phyloP scores from a whole-genome alignment of 768 basidiomycete species.

The Lactarius akahatsu region DNA sequence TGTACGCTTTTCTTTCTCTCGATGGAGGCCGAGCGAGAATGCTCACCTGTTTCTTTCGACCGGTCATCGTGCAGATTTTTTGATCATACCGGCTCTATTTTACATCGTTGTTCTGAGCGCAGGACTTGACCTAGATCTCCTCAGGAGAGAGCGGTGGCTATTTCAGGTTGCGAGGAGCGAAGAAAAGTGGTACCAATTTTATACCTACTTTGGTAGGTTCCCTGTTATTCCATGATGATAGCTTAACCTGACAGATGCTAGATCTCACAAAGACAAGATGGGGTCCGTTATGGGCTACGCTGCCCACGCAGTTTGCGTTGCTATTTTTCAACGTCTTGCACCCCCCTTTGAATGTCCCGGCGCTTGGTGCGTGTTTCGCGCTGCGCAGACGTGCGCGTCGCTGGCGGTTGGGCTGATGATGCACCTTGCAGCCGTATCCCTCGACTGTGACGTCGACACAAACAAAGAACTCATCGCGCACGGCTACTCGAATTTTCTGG shows the following conservation, averaged over 20 bases:
- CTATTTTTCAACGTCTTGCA: conserved; percentile 85
- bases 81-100: conserved; percentile 78
- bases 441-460: conserved; percentile 86
- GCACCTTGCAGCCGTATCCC: conserved; percentile 64
- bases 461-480: conserved; percentile 92
- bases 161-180: conserved; percentile 65
- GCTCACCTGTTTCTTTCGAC: not conserved
- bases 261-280: conserved; percentile 63
- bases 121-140: conserved; percentile 52
- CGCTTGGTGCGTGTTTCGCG: conserved; percentile 54
- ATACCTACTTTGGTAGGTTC: conserved; percentile 69
- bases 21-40: not conserved
- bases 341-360: conserved; percentile 86
- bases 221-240: not conserved
- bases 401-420: not conserved
- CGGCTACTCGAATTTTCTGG: conserved; percentile 84
- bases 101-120: conserved; percentile 73
- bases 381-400: not conserved
- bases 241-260: conserved; percentile 33
- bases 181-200: conserved; percentile 80
- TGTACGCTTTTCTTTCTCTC: conserved; percentile 51
- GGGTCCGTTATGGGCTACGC: conserved; percentile 69
- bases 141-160: conserved; percentile 77
- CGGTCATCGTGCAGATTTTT: conserved; percentile 56
- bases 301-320: conserved; percentile 95